Base-by-base conservation (phyloP, 495 filamentous ascomycete species). In the Neurospora sp. region DNA sequence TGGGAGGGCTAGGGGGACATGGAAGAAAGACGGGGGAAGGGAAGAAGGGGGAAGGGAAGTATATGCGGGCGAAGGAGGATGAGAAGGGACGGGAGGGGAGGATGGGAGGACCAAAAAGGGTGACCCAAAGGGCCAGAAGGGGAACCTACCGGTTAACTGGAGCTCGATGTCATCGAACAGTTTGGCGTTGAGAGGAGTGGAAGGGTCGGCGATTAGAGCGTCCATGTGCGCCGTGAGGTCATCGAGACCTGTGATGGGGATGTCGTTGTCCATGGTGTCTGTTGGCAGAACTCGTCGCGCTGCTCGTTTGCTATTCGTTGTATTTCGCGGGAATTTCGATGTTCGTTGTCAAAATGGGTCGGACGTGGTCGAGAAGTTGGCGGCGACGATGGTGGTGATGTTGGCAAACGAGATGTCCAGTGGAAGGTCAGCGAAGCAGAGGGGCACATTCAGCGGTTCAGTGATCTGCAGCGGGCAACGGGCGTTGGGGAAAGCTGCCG, bases 111-210 rank as follows among this genome's bases (percentile, higher is more conserved):
- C 35, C 27, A n/a, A n/a, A n/a, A n/a, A n/a, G n/a, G n/a, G n/a
- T n/a, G n/a, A n/a, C n/a, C n/a, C n/a, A n/a, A n/a, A 11, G 39
- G 4, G 5, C 35, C 27, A 27, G 27, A 27, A 12, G 39, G 39
- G 12, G 41, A 6, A n/a, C 42, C 1, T 44, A 82, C 85, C 84
- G 70, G 82, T 87, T 20, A 89, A 81, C 74, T 89, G 86, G 0
- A 89, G 81, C 72, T 86, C 84, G 39, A 89, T 82, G 74, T 88
- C 81, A 72, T 89, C 86, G 54, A 88, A 86, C 4, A 88, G 77
- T 75, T 86, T 86, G 14, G 75, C 75, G 75, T 82, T 81, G 35
- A 86, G 79, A 0, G 78, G 72, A 5, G 82, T 71, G 5, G 72
- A 74, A 10, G 85, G 79, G 74, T 84, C 81, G 39, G 72, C 72